Evolutionary conservation across 73 alveolate genomes (phyloP).

Genomic region (Urostyla sp.): DNA sequence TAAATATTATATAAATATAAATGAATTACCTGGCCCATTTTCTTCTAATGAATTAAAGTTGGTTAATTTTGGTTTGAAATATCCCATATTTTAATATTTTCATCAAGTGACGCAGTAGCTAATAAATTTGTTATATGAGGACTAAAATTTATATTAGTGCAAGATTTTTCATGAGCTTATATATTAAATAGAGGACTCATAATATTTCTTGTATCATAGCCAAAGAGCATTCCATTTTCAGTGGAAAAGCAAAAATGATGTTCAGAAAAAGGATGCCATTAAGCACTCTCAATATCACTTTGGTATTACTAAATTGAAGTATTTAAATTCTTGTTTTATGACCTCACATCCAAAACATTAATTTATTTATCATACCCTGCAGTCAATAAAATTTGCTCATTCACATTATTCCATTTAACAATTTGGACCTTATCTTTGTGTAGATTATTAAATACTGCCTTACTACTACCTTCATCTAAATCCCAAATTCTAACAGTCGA

Average conservation of each 20-base stretch:
- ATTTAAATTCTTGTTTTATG: constrained; percentile 30
- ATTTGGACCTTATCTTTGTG: constrained; percentile 94
- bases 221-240: constrained; percentile 93
- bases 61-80: constrained; percentile 62
- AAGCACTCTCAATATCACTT: constrained; percentile 92
- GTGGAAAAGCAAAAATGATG: constrained; percentile 84
- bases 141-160: constrained; percentile 84
- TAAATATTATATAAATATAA: constrained; percentile 54
- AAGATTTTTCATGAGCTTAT: constrained; percentile 90
- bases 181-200: constrained; percentile 73
- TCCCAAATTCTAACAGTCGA: constrained; percentile 96
- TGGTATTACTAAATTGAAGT: no score
- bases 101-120: constrained; percentile 94
- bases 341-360: constrained; percentile 86
- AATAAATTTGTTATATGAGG: constrained; percentile 84
- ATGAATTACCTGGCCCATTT: constrained; percentile 71
- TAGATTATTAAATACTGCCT: constrained; percentile 70
- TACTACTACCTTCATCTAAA: constrained; percentile 74
- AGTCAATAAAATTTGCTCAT: constrained; percentile 84
- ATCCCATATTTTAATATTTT: constrained; percentile 90
- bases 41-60: constrained; percentile 64
- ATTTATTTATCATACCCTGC: constrained; percentile 93
- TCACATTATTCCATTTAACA: constrained; percentile 89
- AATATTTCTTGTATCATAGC: constrained; percentile 90
- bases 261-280: constrained; percentile 92